Evolutionary conservation across 768 basidiomycete species (phyloP).

Genomic region (Gelatoporia subvermispora): DNA sequence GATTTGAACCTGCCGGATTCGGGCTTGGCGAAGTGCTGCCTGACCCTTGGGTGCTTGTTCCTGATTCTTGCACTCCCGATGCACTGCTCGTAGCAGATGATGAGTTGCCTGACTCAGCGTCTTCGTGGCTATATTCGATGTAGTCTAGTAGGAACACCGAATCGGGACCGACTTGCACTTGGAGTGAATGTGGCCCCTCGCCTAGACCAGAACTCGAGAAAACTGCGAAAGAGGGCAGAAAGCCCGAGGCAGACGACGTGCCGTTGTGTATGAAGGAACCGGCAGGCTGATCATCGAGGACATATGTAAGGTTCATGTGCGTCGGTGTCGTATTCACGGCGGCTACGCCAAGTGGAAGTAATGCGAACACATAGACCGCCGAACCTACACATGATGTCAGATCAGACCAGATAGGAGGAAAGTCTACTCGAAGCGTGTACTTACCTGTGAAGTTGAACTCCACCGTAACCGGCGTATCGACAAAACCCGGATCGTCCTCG

Average conservation of each 20-base stretch:
- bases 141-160: slow-evolving; percentile 49
- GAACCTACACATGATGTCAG: slow-evolving; percentile 31
- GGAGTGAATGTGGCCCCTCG: slow-evolving; percentile 37
- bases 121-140: slow-evolving; percentile 33
- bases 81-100: slow-evolving; percentile 9
- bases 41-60: slow-evolving; percentile 12
- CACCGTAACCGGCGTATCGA: slow-evolving; percentile 17
- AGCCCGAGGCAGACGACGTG: slow-evolving; percentile 22
- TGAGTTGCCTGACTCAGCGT: background rate
- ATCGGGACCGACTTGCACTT: slow-evolving; percentile 37
- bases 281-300: slow-evolving; percentile 32
- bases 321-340: slow-evolving; percentile 28
- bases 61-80: slow-evolving; percentile 9
- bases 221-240: slow-evolving; percentile 31
- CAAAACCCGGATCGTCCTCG: slow-evolving; percentile 19
- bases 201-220: slow-evolving; percentile 31
- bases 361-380: slow-evolving; percentile 42
- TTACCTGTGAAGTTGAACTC: slow-evolving; percentile 25
- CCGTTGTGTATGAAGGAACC: slow-evolving; percentile 29
- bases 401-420: background rate
- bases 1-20: slow-evolving; percentile 15
- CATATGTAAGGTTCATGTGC: slow-evolving; percentile 40
- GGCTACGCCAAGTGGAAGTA: slow-evolving; percentile 29
- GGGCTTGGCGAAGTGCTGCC: slow-evolving; percentile 18
- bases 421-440: slow-evolving; percentile 5